Conservation (phyloP, 495 filamentous ascomycete genomes). For the Talaromyces nanjingensis region DNA sequence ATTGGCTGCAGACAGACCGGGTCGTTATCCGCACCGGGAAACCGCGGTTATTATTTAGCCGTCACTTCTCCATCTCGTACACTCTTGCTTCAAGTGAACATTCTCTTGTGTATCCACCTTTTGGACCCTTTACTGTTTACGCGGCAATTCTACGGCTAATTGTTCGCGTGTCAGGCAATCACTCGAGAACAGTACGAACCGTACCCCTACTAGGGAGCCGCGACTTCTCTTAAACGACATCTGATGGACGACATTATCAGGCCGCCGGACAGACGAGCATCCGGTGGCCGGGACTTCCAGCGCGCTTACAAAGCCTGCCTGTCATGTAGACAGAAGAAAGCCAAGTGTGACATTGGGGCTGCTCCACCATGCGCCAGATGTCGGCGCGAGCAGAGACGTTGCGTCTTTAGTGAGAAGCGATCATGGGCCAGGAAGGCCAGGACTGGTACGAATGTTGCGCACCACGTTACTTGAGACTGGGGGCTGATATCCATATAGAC, state of each 20-base stretch:
- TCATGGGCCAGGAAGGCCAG: slow-evolving; percentile 38
- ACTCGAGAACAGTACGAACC: not conserved
- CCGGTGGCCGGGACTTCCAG: slow-evolving; percentile 33
- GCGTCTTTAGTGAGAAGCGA: slow-evolving; percentile 81
- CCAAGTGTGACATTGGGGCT: slow-evolving; percentile 44
- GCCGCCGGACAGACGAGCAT: slow-evolving; percentile 20
- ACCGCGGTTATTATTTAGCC: not conserved
- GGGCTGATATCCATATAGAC: not conserved
- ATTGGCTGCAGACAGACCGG: not conserved
- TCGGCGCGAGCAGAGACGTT: slow-evolving; percentile 82
- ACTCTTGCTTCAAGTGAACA: not conserved
- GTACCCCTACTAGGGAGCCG: not conserved
- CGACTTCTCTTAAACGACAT: not conserved
- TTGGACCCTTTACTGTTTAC: not conserved
- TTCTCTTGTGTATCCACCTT: not conserved
- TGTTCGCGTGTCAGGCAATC: not conserved
- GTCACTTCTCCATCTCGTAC: not conserved
- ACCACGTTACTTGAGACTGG: not conserved
- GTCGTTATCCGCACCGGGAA: not conserved
- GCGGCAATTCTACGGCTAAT: not conserved
- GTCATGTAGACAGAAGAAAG: slow-evolving; percentile 41
- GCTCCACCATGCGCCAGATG: slow-evolving; percentile 92
- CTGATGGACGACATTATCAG: slow-evolving; percentile 24
- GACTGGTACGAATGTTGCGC: slow-evolving; percentile 19
- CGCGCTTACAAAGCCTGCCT: slow-evolving; percentile 45